Evolutionary conservation across 768 basidiomycete species (phyloP).

Genomic region (Pleurotus platypus): DNA sequence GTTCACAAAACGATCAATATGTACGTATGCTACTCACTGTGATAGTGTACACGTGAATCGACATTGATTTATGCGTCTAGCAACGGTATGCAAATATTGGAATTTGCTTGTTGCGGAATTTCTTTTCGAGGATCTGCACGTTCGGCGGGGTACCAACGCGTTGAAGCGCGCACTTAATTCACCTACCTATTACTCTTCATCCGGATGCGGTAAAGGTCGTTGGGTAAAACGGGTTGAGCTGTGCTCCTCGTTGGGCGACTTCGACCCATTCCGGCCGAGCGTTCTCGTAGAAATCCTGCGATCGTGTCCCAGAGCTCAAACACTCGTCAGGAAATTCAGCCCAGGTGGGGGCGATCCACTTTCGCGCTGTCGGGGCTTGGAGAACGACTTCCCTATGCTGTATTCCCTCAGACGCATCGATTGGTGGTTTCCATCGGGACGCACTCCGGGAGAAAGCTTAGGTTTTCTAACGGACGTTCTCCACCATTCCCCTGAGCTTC

Average conservation of each 20-base stretch:
- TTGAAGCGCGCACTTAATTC: neutral
- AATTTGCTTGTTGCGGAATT: neutral
- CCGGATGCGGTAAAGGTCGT: neutral
- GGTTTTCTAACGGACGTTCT: neutral
- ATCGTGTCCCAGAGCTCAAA: neutral
- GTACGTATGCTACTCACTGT: neutral
- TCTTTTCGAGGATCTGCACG: neutral
- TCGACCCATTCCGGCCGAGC: neutral
- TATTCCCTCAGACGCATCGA: neutral
- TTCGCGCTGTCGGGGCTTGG: neutral
- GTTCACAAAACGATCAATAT: neutral
- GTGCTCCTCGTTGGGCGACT: neutral
- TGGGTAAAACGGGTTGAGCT: neutral
- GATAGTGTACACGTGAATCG: neutral
- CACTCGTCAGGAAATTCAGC: neutral
- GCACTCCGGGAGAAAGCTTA: neutral
- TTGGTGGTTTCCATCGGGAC: neutral
- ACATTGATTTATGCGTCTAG: neutral
- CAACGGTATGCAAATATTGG: neutral
- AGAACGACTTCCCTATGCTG: neutral
- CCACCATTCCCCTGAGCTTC: neutral
- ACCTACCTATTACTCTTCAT: neutral
- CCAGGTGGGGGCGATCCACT: neutral
- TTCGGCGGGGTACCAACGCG: neutral
- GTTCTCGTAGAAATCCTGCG: neutral